Evolutionary conservation across 202 grass and related monocot genomes (phyloP).

Genomic region (Thinopyrum obtusiflorum): DNA sequence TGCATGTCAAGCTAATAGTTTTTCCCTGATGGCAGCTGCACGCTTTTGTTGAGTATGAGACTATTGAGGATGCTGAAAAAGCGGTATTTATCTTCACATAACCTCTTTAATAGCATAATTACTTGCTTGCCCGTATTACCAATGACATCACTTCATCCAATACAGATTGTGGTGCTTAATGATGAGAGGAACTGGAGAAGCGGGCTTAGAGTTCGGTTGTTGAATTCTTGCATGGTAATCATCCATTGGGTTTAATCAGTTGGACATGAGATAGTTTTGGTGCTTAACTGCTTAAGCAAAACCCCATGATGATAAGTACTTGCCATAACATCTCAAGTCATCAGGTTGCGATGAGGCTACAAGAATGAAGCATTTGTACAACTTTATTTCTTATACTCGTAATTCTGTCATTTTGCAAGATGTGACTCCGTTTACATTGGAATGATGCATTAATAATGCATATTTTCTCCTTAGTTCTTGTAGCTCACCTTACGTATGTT

Average conservation of each 20-base stretch:
- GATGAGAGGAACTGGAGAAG: conserved; percentile 99
- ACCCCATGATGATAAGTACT: background rate
- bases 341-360: background rate
- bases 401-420: background rate
- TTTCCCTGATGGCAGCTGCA: conserved; percentile 64
- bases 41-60: conserved; percentile 98
- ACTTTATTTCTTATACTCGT: background rate
- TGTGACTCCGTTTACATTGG: background rate
- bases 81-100: conserved; percentile 55
- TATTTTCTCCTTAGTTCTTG: conserved; percentile 3
- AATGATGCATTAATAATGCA: conserved; percentile 15
- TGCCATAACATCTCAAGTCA: conserved; percentile 20
- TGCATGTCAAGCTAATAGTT: conserved; percentile 22
- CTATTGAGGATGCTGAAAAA: conserved; percentile 81
- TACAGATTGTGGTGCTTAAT: conserved; percentile 83
- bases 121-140: background rate
- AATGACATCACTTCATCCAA: conserved; percentile 14
- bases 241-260: conserved; percentile 28
- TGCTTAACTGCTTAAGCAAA: conserved; percentile 21
- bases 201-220: conserved; percentile 84
- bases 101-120: conserved; percentile 1
- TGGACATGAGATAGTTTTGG: background rate
- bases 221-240: conserved; percentile 79
- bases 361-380: background rate
- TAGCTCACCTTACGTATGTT: background rate